These are phyloP conservation scores for Tetrahymena malaccensis DNA, from an alignment of 73 alveolate species.

Conservation along the genomic window DNA sequence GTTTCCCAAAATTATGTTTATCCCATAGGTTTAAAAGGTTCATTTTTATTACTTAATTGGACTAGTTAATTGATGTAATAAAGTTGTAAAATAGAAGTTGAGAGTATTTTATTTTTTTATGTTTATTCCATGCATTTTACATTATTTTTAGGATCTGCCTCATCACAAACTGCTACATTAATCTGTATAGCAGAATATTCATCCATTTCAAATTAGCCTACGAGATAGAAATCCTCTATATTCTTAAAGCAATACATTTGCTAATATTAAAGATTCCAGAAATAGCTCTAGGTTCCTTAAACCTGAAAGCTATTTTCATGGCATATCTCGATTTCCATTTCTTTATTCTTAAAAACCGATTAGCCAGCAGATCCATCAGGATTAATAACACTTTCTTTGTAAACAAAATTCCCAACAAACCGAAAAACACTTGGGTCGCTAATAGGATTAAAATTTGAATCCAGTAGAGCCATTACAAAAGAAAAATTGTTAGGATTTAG, in stretches of 20 bases:
- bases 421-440: not conserved
- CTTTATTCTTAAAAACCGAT: not conserved
- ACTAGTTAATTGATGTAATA: not conserved
- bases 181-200: not conserved
- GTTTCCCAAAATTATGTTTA: not conserved
- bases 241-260: not conserved
- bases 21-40: not conserved
- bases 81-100: not conserved
- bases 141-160: not conserved
- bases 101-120: not conserved
- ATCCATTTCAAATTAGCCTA: not conserved
- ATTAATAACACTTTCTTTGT: not conserved
- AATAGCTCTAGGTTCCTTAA: not conserved
- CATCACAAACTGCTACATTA: not conserved
- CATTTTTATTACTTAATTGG: not conserved
- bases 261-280: not conserved
- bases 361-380: not conserved
- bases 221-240: not conserved
- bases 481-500: not conserved
- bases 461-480: not conserved
- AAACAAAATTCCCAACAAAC: not conserved
- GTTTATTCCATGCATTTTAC: not conserved
- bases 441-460: not conserved
- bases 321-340: not conserved
- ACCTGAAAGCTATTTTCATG: not conserved